A percentile compares a stretch with the other conserved stretches of the same genome.
These are phyloP conservation scores for Xenosphaeropsis pyriputrescens DNA, from an alignment of 2,329 filamentous ascomycete genomes.

Conservation along the genomic window DNA sequence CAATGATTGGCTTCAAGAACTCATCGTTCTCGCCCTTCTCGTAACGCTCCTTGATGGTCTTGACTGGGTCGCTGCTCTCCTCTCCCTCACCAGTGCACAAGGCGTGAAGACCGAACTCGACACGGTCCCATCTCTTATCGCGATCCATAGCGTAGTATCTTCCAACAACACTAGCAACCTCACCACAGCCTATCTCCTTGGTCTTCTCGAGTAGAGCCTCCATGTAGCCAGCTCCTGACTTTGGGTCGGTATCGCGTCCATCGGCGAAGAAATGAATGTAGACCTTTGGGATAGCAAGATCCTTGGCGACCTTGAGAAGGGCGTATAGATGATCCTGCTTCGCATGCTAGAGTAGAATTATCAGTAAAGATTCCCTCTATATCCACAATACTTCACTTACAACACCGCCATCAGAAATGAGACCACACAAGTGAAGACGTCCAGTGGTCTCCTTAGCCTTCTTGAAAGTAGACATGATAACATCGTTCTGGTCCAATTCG, in stretches of 20 bases:
- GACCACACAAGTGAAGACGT: conserved; percentile 78
- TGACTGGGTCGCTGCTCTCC: conserved; percentile 61
- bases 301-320: conserved; percentile 81
- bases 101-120: conserved; percentile 77
- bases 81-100: neutral
- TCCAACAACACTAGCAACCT: conserved; percentile 86
- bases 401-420: conserved; percentile 91
- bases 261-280: conserved; percentile 99
- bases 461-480: conserved; percentile 46
- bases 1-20: conserved; percentile 95
- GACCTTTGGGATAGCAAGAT: conserved; percentile 73
- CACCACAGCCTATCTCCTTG: conserved; percentile 72
- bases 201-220: conserved; percentile 67
- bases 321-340: conserved; percentile 89
- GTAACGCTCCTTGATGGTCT: conserved; percentile 79
- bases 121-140: conserved; percentile 96
- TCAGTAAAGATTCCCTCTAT: neutral
- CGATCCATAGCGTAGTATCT: conserved; percentile 99
- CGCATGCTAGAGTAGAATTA: conserved; percentile 45
- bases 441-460: conserved; percentile 78
- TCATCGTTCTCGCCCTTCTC: conserved; percentile 83
- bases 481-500: conserved; percentile 18
- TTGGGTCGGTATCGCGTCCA: conserved; percentile 94
- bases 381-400: conserved; percentile 25
- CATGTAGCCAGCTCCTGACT: conserved; percentile 81